phyloP scores from a whole-genome alignment of 495 filamentous ascomycete species.

The Lophium mytilinum region DNA sequence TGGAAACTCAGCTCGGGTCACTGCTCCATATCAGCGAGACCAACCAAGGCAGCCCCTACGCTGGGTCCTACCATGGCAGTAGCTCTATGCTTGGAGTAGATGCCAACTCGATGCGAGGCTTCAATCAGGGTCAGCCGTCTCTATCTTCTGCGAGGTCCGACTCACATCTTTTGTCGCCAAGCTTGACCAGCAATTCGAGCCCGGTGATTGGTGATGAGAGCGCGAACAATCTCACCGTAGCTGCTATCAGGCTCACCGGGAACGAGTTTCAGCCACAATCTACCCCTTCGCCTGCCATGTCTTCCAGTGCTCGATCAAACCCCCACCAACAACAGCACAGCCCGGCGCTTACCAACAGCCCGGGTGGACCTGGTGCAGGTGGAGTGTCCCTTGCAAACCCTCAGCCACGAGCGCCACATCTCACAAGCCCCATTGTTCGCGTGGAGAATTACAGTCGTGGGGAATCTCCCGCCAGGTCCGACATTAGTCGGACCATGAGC shows the following conservation, averaged over 20 bases:
- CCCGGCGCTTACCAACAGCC: conserved; percentile 23
- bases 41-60: neutral
- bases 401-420: conserved; percentile 17
- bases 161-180: conserved; percentile 22
- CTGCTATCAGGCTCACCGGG: neutral
- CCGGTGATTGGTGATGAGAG: conserved; percentile 18
- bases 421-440: conserved; percentile 24
- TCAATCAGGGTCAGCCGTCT: conserved; percentile 5
- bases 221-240: neutral
- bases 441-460: conserved; percentile 16
- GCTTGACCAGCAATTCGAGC: conserved; percentile 23
- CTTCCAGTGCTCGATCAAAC: conserved; percentile 3
- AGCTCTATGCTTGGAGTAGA: conserved; percentile 12
- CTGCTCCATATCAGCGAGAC: conserved; percentile 7
- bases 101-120: conserved; percentile 4
- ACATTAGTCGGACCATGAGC: conserved; percentile 20
- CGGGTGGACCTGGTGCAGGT: neutral
- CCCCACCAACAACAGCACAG: conserved; percentile 24
- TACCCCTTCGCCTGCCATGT: conserved; percentile 7
- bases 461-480: conserved; percentile 18
- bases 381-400: conserved; percentile 7
- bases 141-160: conserved; percentile 2
- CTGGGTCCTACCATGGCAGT: neutral
- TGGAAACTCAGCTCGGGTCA: conserved; percentile 8
- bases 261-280: conserved; percentile 10